Base-by-base conservation (phyloP, 2,329 filamentous ascomycete genomes). In the Elsinoe perseae region DNA sequence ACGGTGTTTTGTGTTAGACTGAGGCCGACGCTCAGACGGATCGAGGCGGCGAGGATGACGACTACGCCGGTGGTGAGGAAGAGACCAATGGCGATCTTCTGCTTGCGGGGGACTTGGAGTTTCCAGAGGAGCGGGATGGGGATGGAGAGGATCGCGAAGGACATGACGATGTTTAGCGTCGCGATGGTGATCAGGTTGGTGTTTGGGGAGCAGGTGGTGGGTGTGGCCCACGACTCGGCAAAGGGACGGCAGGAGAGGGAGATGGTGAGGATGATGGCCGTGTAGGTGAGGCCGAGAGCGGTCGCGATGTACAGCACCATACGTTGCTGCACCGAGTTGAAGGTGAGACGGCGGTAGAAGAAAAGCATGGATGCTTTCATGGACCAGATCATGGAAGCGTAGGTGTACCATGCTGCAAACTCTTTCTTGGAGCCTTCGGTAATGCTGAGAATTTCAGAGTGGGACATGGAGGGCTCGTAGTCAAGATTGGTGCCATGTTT, bases 391-490 rank as follows among this genome's bases (percentile, higher is more conserved):
- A 56, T 30, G 16, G 38, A 42, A 21, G 53, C 18, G 56, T 66
- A 61, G 1, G 57, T 65, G 68, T 68, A 74, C 72, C 72, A 74
- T 0, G 70, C 71, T 0, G 66, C 56, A 8, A 74, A 60, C 43
- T 73, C 60, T 5, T 69, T 62, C 20, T 70, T 71, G 0, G 69
- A 72, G 1, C 71, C 71, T 9, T 61, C 38, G 0, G 56, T 55
- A 16, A 69, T 64, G 1, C 66, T 61, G 1, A 56, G 34, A 4
- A 70, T 59, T 3, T 73, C 65, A 0, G 54, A 32, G 0, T 60
- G 20, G 8, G 63, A 66, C 8, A 73, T 54, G 57, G 50, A 18
- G 14, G 44, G 44, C 4, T 32, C 16, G 25, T 50, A 50, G 44
- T 50, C 44, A 12, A 50, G 44, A n/a, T 50, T 50, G 44, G 44